Percentiles rank a stretch among this genome's conserved stretches.
phyloP scores from a whole-genome alignment of 2,329 filamentous ascomycete genomes.

The Xylariales sp. region DNA sequence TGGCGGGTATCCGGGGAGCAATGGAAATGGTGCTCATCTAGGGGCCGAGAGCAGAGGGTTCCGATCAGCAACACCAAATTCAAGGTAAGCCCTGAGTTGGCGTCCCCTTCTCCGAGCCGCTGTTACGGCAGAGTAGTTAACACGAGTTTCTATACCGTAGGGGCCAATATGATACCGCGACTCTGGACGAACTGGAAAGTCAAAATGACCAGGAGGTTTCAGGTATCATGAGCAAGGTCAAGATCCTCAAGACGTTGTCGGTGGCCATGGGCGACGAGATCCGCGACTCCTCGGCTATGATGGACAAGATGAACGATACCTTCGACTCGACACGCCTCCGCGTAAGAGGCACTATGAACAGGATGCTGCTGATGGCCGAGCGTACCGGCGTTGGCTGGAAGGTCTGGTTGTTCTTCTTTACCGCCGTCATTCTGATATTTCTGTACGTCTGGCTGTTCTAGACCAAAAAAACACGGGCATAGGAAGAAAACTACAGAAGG shows the following conservation, averaged over 20 bases:
- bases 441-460: constrained; percentile 89
- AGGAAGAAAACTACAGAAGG: too few species aligned
- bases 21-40: constrained; percentile 21
- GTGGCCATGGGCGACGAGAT: constrained; percentile 94
- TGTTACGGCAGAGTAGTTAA: not conserved
- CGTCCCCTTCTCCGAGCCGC: constrained; percentile 15
- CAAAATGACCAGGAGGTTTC: constrained; percentile 90
- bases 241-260: constrained; percentile 85
- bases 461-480: too few species aligned
- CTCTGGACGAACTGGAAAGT: constrained; percentile 88
- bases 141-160: constrained; percentile 32
- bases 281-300: constrained; percentile 78
- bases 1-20: constrained; percentile 16
- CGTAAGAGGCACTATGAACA: constrained; percentile 88
- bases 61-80: constrained; percentile 68
- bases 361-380: constrained; percentile 95
- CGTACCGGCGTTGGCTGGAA: constrained; percentile 93
- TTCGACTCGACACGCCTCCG: constrained; percentile 83
- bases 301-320: constrained; percentile 92
- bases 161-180: constrained; percentile 89
- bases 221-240: constrained; percentile 87
- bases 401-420: constrained; percentile 88
- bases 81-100: constrained; percentile 38
- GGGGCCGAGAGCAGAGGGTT: constrained; percentile 38
- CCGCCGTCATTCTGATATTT: constrained; percentile 77